Base-by-base conservation (phyloP, 495 filamentous ascomycete species). In the Aspergillus hancockii region DNA sequence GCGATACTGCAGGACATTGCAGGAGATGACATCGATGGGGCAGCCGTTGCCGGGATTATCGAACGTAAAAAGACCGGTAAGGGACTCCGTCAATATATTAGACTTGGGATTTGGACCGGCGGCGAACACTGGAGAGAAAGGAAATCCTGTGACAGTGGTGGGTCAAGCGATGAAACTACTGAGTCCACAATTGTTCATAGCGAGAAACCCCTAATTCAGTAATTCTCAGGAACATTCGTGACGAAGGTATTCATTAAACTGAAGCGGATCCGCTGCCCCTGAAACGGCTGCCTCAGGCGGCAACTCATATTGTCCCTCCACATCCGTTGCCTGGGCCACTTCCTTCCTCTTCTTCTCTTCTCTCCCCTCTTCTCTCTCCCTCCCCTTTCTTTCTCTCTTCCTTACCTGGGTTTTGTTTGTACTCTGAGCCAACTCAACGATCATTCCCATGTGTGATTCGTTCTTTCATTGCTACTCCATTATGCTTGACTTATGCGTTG, bases 241-340 rank as follows among this genome's bases (percentile, higher is more conserved):
- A 22, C 43, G 43, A 23, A 47, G 21, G 43, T 4, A 47, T 41
- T 40, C 54, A 43, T 43, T 57, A 45, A 57, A 57, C 30, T 54
- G 51, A 54, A 36, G 34, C 51, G 51, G 51, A 57, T 47, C 43
- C 43, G 43, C 43, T 22, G 18, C 43, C 43, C 43, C 43, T 47
- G 43, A 47, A 47, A 47, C 41, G 10, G 53, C 13, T 49, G 54
- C 54, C 54, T 57, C 36, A 57, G 54, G 54, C 54, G 13, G 18
- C 45, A 31, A 31, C 57, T 57, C 19, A 53, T 18, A 34, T 34
- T 49, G 25, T 54, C 45, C 52, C 58, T 46, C 49, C 54, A 47
- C 50, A 16, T 3, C 19, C 43, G 43, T 47, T 55, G 47, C 55
- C n/a, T 21, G 52, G 52, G 22, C 16, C 59, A 51, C 52, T 32